phyloP scores from a whole-genome alignment of 768 basidiomycete species.

The Hygrocybe punicea region DNA sequence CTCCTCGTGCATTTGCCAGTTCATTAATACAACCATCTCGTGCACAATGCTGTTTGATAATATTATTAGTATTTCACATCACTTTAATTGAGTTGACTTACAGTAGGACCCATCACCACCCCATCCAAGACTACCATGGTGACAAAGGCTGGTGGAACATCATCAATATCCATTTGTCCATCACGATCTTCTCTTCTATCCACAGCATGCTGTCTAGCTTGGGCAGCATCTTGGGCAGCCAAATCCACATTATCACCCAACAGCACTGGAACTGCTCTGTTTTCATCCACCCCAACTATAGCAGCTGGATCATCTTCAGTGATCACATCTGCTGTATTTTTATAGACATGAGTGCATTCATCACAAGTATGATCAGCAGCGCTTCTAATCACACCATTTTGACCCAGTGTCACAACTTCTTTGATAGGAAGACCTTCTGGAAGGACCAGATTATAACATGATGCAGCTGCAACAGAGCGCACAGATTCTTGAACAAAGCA shows the following conservation, averaged over 20 bases:
- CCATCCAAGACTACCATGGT: slow-evolving; percentile 14
- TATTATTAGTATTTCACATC: neutral
- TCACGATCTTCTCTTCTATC: neutral
- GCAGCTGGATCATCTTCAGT: neutral
- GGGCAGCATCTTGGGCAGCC: neutral
- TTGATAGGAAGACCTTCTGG: slow-evolving; percentile 4
- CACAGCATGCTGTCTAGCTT: neutral
- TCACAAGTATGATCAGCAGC: slow-evolving; percentile 5
- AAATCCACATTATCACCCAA: neutral
- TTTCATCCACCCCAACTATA: slow-evolving; percentile 2
- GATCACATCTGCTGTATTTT: slow-evolving; percentile 1
- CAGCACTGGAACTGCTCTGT: slow-evolving; percentile 1
- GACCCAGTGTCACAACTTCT: slow-evolving; percentile 5
- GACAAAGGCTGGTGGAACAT: neutral
- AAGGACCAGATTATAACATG: slow-evolving; percentile 1
- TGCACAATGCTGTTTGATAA: slow-evolving; percentile 7
- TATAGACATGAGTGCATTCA: slow-evolving; percentile 11
- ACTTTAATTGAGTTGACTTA: neutral
- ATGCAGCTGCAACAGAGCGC: slow-evolving; percentile 8
- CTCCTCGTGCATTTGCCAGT: slow-evolving; percentile 6
- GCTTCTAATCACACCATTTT: slow-evolving; percentile 6
- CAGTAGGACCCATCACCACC: slow-evolving; percentile 10
- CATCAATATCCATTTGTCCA: neutral
- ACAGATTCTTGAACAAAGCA: slow-evolving; percentile 22
- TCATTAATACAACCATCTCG: slow-evolving; percentile 4